Base-by-base conservation (phyloP, 495 filamentous ascomycete species). In the Xylaria sp. region DNA sequence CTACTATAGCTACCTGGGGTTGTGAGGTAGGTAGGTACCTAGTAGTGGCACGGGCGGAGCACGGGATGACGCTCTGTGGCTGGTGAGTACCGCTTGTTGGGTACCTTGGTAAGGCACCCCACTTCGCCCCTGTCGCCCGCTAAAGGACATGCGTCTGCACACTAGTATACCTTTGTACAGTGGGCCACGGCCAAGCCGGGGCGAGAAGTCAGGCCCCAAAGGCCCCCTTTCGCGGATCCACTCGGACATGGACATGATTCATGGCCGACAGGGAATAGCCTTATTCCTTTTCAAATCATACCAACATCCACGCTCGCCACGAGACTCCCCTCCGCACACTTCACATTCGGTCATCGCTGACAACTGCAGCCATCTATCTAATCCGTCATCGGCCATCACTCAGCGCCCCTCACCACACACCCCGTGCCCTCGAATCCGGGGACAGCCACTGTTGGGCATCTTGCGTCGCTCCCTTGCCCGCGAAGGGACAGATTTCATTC, bases 401-500 rank as follows among this genome's bases (percentile, higher is more conserved):
- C 40, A 6, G 29, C 44, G 19, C 17, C n/a, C 9, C 5, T 37
- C 44, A 15, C 12, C 8, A 41, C 37, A 15, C 11, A 12, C 37
- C 57, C 53, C 15, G 31, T 21, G 33, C 57, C 19, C 17, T 48
- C 9, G 2, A 21, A 48, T 48, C 41, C 41, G 24, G 11, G 4
- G 3, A 7, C 21, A 29, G 33, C 59, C n/a, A 37, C 59, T 29
- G 14, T 43, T 43, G 21, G 14, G 17, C 8, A 12, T 43, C 58
- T 61, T 61, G 33, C 19, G 15, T 53, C 63, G 48, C 63, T 29
- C 3, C 31, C 43, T 14, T 67, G 9, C 33, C 64, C 35, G 26
- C 33, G 31, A 67, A 41, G 48, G 48, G 64, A 67, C 64, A 67
- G 64, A 26, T 62, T n/a, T 61, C 57, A 62, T 53, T 31, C 29